phyloP scores from a whole-genome alignment of 441 rosid species.

The Monsonia emarginata region DNA sequence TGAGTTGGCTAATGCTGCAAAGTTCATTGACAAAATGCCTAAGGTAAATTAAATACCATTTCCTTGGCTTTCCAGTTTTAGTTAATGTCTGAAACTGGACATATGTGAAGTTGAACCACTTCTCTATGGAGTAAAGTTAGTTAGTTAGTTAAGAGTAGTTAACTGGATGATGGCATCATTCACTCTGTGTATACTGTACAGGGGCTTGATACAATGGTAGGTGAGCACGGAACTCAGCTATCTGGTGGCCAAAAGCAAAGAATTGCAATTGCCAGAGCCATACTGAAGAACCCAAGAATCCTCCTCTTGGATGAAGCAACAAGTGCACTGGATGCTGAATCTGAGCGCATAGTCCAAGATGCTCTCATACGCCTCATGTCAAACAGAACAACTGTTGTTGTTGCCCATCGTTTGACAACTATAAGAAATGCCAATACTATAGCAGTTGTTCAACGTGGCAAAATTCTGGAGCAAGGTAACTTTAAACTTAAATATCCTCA shows the following conservation, averaged over 20 bases:
- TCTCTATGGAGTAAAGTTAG: too few relatives aligned
- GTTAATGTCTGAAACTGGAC: too few relatives aligned
- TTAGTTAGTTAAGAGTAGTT: too few relatives aligned
- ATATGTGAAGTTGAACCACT: too few relatives aligned
- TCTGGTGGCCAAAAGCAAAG: slow-evolving; percentile 86
- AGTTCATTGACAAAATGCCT: slow-evolving; percentile 57
- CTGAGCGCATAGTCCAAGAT: slow-evolving; percentile 58
- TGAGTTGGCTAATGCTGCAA: slow-evolving; percentile 60
- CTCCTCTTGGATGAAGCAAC: slow-evolving; percentile 78
- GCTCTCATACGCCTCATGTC: slow-evolving; percentile 48
- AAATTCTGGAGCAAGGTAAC: slow-evolving; percentile 56
- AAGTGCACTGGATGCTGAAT: slow-evolving; percentile 68
- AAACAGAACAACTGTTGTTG: slow-evolving; percentile 55
- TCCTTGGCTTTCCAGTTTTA: not conserved
- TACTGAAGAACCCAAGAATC: slow-evolving; percentile 52
- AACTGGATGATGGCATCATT: too few relatives aligned
- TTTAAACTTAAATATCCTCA: too few relatives aligned
- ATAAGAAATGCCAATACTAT: slow-evolving; percentile 52
- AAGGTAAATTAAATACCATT: slow-evolving; percentile 32
- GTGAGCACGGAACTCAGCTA: slow-evolving; percentile 66
- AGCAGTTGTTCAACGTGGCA: slow-evolving; percentile 60
- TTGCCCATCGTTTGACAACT: slow-evolving; percentile 67
- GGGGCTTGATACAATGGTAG: slow-evolving; percentile 64
- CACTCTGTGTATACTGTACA: too few relatives aligned
- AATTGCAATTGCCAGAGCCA: slow-evolving; percentile 73